Evolutionary conservation across 108 stramenopile species (phyloP).

Genomic region (Cyclotella baltica): DNA sequence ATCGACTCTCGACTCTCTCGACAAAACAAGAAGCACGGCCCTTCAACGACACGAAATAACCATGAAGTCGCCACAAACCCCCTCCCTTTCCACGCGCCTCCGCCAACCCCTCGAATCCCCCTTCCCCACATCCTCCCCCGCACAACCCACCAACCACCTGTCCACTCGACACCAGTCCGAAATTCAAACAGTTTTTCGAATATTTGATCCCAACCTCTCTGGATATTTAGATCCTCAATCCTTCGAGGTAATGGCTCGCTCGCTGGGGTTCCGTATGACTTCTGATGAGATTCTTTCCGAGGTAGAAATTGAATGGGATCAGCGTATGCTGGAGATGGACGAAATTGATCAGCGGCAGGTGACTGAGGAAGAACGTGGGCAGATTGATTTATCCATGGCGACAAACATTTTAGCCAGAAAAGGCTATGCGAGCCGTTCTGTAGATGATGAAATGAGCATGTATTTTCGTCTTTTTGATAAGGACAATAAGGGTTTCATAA

Average conservation of each 20-base stretch:
- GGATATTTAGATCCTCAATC: conserved; percentile 23
- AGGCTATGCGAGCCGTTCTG: conserved; percentile 31
- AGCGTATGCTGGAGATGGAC: background rate
- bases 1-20: background rate
- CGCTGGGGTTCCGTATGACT: conserved; percentile 32
- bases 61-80: background rate
- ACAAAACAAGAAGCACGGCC: background rate
- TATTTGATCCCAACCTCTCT: conserved; percentile 34
- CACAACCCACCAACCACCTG: conserved; percentile 1
- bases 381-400: conserved; percentile 30
- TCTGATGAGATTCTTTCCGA: background rate
- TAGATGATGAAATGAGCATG: conserved; percentile 25
- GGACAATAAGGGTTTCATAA: conserved; percentile 37
- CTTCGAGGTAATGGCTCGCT: conserved; percentile 30
- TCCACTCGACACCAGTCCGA: conserved; percentile 6
- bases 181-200: conserved; percentile 34
- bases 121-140: background rate
- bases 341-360: background rate
- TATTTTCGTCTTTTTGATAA: conserved; percentile 45
- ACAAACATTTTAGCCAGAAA: conserved; percentile 13
- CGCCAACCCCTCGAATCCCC: conserved; percentile 18
- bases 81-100: background rate
- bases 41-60: background rate
- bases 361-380: background rate
- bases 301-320: conserved; percentile 16